Conservation (phyloP, 140 eudicot genomes). For the Bidens hawaiensis region DNA sequence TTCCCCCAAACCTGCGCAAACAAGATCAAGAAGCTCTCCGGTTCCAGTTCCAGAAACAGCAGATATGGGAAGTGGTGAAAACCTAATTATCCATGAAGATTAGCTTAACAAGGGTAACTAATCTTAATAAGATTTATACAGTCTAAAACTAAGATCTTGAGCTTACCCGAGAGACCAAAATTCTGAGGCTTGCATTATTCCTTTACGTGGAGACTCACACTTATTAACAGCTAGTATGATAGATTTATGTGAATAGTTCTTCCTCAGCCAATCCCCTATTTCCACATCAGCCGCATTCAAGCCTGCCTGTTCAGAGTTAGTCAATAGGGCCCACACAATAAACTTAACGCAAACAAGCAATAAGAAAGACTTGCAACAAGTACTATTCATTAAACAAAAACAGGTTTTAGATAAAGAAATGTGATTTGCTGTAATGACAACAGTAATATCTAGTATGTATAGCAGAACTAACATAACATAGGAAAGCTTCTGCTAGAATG, state of each 20-base stretch:
- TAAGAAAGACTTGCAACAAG: background rate
- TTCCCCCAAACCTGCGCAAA: conserved; percentile 60
- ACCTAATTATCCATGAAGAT: conserved; percentile 36
- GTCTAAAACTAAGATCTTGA: background rate
- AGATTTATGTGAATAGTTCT: conserved; percentile 73
- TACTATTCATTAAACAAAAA: conserved; percentile 3
- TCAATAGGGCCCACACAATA: conserved; percentile 20
- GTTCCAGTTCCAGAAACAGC: conserved; percentile 97
- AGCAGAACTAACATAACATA: background rate
- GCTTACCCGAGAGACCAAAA: conserved; percentile 94
- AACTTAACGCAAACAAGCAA: conserved; percentile 4
- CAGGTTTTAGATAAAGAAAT: background rate
- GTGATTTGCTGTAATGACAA: background rate
- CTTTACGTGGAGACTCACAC: conserved; percentile 94
- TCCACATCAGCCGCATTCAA: conserved; percentile 91
- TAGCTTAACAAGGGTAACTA: conserved; percentile 4
- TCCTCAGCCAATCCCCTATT: conserved; percentile 91
- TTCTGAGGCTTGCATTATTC: conserved; percentile 84
- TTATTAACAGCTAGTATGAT: conserved; percentile 86
- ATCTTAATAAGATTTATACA: background rate
- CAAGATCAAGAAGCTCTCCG: conserved; percentile 85
- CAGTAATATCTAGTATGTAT: conserved; percentile 9
- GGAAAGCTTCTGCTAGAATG: background rate
- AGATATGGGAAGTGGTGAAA: conserved; percentile 79
- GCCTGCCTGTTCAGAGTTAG: conserved; percentile 81